Conservation (phyloP, 2,329 filamentous ascomycete species). For the Penicillium sclerotiorum region DNA sequence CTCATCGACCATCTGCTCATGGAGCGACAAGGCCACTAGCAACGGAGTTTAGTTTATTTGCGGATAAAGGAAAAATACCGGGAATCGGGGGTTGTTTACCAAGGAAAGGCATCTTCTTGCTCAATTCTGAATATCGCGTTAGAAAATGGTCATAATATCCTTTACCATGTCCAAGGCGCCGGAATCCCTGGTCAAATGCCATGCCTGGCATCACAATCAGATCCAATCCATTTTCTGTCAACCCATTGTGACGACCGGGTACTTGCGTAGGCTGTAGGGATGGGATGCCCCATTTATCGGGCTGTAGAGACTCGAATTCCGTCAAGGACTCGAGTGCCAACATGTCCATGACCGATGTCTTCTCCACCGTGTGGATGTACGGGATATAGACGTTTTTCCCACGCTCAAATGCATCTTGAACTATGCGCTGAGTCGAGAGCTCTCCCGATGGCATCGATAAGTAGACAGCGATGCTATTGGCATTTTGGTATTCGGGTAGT, state of each 20-base stretch:
- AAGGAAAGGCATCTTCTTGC: slow-evolving; percentile 13
- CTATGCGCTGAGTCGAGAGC: slow-evolving; percentile 79
- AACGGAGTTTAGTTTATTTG: slow-evolving; percentile 32
- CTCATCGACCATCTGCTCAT: slow-evolving; percentile 78
- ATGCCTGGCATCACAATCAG: slow-evolving; percentile 90
- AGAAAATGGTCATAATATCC: slow-evolving; percentile 99
- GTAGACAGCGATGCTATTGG: slow-evolving; percentile 79
- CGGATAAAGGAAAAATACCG: slow-evolving; percentile 53
- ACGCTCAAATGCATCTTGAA: slow-evolving; percentile 72
- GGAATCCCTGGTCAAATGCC: slow-evolving; percentile 77
- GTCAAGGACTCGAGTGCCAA: slow-evolving; percentile 70
- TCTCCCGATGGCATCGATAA: slow-evolving; percentile 90
- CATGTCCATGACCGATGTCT: slow-evolving; percentile 90
- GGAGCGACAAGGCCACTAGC: slow-evolving; percentile 76
- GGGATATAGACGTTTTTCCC: slow-evolving; percentile 92
- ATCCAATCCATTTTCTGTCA: slow-evolving; percentile 66
- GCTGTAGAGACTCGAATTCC: slow-evolving; percentile 76
- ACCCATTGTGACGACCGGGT: slow-evolving; percentile 68
- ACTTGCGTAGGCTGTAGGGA: slow-evolving; percentile 71
- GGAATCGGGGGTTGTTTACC: slow-evolving; percentile 50
- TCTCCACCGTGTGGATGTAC: slow-evolving; percentile 71
- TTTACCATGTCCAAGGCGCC: slow-evolving; percentile 87
- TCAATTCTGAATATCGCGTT: slow-evolving; percentile 64
- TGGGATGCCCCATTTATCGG: slow-evolving; percentile 94
- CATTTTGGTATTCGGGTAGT: slow-evolving; percentile 73